Evolutionary conservation across 805 yeast species (phyloP), one percentile per base, ranked within the genome.

Genomic region (Teunomyces pallodes): DNA sequence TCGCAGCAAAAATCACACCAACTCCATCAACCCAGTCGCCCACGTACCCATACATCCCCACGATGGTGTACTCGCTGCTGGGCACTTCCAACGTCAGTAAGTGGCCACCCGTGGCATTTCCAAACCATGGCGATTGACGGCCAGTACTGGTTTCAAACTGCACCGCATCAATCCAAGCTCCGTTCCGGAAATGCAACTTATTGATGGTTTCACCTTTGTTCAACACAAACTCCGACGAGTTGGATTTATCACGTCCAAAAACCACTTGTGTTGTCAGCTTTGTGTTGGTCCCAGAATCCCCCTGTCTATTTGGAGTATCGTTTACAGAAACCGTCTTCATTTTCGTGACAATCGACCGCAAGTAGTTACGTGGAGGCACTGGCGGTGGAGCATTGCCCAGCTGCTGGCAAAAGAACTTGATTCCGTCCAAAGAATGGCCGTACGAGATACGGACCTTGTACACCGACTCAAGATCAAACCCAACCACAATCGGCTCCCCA

Each of bases 161-260:
- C 17, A 89, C 70, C 1, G 86, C 96, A 71, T 94, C 98, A 4
- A 94, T 73, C 97, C 98, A 94, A 1, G 76, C 82, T 9, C 98
- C 98, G 36, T 82, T 74, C 54, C 96, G 75, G 41, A 90, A 68
- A 38, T 77, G 74, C 46, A 91, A 69, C 24, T 84, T 86, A 3
- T 73, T 62, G 6, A 92, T 69, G 8, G 54, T 49, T 60, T 92
- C 96, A 42, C 82, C 87, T 0, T 62, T 63, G 3, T 70, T 69
- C n/a, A 90, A 57, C 1, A 60, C 62, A 49, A 85, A 77, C 50
- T 85, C 90, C 0, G 83, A 59, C 52, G 74, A 83, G 49, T 79
- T 72, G 8, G 55, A 54, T 5, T 78, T 83, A 47, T 72, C 69
- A 24, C 80, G 79, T 3, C 92, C 94, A 44, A 83, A 69, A 5